Evolutionary conservation across 768 basidiomycete species (phyloP).

Genomic region (Sistotremastrum niveocremeum): DNA sequence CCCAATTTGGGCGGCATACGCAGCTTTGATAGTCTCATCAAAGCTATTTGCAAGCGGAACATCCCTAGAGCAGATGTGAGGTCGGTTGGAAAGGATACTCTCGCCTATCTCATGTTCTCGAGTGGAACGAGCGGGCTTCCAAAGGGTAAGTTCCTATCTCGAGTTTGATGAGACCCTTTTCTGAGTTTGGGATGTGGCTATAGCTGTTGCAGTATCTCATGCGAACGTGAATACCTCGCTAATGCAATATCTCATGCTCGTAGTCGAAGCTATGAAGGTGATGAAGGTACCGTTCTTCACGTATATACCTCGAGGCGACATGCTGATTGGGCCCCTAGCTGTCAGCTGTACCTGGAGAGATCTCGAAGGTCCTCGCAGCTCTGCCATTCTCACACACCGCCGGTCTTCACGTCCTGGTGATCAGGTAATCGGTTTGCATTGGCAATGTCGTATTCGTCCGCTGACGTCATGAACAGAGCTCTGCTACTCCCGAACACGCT

Average conservation of each 20-base stretch:
- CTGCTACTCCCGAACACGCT: slow-evolving; percentile 34
- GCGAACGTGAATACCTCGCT: too few relatives aligned
- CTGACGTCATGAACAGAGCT: too few relatives aligned
- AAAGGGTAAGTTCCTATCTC: slow-evolving; percentile 34
- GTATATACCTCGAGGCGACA: too few relatives aligned
- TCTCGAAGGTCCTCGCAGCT: slow-evolving; percentile 39
- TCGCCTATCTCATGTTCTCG: slow-evolving; percentile 63
- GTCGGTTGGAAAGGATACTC: slow-evolving; percentile 34
- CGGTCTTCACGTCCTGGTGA: slow-evolving; percentile 38
- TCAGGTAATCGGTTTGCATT: slow-evolving; percentile 20
- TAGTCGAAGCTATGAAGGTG: slow-evolving; percentile 20
- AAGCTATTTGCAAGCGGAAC: slow-evolving; percentile 21
- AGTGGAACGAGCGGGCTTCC: slow-evolving; percentile 69
- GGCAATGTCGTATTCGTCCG: too few relatives aligned
- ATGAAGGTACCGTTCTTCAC: slow-evolving; percentile 21
- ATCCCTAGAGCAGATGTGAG: slow-evolving; percentile 29
- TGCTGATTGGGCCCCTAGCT: slow-evolving; percentile 20
- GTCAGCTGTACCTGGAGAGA: slow-evolving; percentile 28
- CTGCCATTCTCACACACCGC: slow-evolving; percentile 60
- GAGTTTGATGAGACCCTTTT: too few relatives aligned
- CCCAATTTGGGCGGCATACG: too few relatives aligned
- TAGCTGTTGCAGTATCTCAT: too few relatives aligned
- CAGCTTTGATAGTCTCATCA: slow-evolving; percentile 33
- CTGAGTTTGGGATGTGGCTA: slow-evolving; percentile 4
- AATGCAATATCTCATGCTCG: slow-evolving; percentile 7